Percentiles rank a stretch among this genome's conserved stretches.
These are phyloP conservation scores for Aspergillus saccharolyticus DNA, from an alignment of 495 filamentous ascomycete genomes.

Conservation along the genomic window DNA sequence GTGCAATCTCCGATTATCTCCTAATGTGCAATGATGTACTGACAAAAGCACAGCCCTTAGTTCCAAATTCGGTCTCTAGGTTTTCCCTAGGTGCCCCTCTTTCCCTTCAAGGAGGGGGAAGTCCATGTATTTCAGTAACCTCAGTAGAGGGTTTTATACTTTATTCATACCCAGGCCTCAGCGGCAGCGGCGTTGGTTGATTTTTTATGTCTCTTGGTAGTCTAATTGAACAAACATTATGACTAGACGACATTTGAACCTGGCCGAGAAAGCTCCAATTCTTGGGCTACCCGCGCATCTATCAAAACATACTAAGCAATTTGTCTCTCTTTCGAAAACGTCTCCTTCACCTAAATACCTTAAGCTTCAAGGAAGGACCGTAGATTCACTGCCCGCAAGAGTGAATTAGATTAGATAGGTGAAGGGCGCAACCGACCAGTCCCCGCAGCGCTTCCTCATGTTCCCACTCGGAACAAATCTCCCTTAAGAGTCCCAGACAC, in stretches of 20 bases:
- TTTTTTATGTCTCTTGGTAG: background rate
- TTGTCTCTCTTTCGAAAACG: too few relatives aligned
- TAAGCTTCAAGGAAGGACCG: too few relatives aligned
- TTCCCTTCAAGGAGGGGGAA: background rate
- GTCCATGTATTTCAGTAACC: background rate
- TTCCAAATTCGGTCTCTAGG: constrained; percentile 41
- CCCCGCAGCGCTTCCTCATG: too few relatives aligned
- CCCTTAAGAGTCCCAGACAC: too few relatives aligned
- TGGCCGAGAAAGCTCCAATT: background rate
- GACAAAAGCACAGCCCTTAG: constrained; percentile 30
- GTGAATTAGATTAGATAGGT: too few relatives aligned
- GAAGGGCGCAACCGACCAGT: too few relatives aligned
- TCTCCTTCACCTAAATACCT: too few relatives aligned
- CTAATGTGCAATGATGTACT: background rate
- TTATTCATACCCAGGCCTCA: background rate
- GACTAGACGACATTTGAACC: background rate
- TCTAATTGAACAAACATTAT: background rate
- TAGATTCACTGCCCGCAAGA: too few relatives aligned
- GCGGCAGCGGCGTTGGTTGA: background rate
- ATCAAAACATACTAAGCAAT: too few relatives aligned
- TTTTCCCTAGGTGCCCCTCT: background rate
- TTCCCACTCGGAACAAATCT: too few relatives aligned
- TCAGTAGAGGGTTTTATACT: background rate
- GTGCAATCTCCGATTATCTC: constrained; percentile 15
- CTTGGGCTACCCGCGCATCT: too few relatives aligned